Evolutionary conservation across 768 basidiomycete species (phyloP).

Genomic region (Tubosaeta sp.): DNA sequence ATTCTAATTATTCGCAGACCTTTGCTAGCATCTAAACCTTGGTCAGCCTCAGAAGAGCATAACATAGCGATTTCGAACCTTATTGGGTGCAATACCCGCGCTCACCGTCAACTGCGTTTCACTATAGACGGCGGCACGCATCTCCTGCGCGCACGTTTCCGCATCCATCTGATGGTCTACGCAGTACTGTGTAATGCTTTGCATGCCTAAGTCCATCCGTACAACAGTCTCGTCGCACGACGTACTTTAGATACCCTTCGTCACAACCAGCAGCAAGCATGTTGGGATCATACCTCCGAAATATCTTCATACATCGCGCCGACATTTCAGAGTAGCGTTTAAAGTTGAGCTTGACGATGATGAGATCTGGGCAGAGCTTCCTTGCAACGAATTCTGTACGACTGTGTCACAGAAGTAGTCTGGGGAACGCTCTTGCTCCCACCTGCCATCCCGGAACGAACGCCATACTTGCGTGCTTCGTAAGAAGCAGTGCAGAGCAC

Average conservation of each 20-base stretch:
- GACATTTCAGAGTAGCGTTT: slow-evolving; percentile 69
- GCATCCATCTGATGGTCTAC: slow-evolving; percentile 56
- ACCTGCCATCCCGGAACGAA: slow-evolving; percentile 96
- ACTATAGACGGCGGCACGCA: slow-evolving; percentile 66
- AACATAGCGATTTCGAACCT: slow-evolving; percentile 46
- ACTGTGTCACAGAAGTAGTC: neutral
- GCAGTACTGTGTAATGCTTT: slow-evolving; percentile 84
- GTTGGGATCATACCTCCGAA: slow-evolving; percentile 68
- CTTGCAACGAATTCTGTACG: slow-evolving; percentile 79
- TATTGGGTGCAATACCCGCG: slow-evolving; percentile 94
- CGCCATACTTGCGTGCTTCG: slow-evolving; percentile 85
- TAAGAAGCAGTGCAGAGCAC: slow-evolving; percentile 89
- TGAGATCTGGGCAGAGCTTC: slow-evolving; percentile 88
- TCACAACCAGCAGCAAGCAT: slow-evolving; percentile 79
- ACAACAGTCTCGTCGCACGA: slow-evolving; percentile 2
- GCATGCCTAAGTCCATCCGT: slow-evolving; percentile 6
- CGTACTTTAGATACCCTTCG: slow-evolving; percentile 89
- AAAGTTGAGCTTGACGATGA: slow-evolving; percentile 58
- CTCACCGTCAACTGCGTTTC: slow-evolving; percentile 89
- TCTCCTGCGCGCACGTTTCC: slow-evolving; percentile 71
- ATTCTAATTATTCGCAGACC: slow-evolving; percentile 47
- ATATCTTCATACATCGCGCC: slow-evolving; percentile 61
- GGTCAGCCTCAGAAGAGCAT: slow-evolving; percentile 14
- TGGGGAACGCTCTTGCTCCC: slow-evolving; percentile 10
- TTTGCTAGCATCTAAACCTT: slow-evolving; percentile 80